Evolutionary conservation across 495 filamentous ascomycete species (phyloP).

Genomic region (Neurospora sp.): DNA sequence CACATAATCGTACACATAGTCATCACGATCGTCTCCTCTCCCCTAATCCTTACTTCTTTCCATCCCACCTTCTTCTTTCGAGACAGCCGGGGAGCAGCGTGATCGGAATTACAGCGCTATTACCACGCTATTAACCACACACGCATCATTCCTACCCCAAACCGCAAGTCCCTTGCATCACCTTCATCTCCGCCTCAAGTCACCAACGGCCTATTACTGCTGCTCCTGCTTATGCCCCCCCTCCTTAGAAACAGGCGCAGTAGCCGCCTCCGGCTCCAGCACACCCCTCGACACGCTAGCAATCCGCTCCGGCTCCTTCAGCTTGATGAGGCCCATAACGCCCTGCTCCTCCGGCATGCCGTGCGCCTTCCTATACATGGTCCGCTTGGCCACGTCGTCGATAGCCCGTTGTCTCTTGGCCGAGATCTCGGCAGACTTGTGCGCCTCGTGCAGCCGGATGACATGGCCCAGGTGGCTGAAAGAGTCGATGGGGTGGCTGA

Average conservation of each 20-base stretch:
- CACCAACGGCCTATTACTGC: not conserved
- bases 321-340: slow-evolving; percentile 14
- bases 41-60: not conserved
- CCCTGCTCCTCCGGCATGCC: slow-evolving; percentile 53
- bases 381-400: slow-evolving; percentile 73
- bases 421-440: slow-evolving; percentile 48
- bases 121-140: not conserved
- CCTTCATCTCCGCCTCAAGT: not conserved
- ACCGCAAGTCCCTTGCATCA: not conserved
- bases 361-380: slow-evolving; percentile 71
- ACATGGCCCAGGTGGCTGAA: slow-evolving; percentile 49
- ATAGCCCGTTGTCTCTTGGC: slow-evolving; percentile 55
- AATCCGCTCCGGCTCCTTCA: slow-evolving; percentile 1
- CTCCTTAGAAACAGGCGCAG: not conserved
- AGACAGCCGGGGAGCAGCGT: not conserved
- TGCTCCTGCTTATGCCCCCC: not conserved
- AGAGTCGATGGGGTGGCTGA: slow-evolving; percentile 53
- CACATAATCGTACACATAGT: not conserved
- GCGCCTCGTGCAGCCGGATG: slow-evolving; percentile 57
- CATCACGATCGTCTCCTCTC: not conserved
- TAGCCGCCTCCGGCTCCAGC: not conserved
- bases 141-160: not conserved
- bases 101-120: not conserved
- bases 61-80: not conserved
- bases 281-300: slow-evolving; percentile 5